Base-by-base conservation (phyloP, 805 yeast species). In the Komagataella populi region DNA sequence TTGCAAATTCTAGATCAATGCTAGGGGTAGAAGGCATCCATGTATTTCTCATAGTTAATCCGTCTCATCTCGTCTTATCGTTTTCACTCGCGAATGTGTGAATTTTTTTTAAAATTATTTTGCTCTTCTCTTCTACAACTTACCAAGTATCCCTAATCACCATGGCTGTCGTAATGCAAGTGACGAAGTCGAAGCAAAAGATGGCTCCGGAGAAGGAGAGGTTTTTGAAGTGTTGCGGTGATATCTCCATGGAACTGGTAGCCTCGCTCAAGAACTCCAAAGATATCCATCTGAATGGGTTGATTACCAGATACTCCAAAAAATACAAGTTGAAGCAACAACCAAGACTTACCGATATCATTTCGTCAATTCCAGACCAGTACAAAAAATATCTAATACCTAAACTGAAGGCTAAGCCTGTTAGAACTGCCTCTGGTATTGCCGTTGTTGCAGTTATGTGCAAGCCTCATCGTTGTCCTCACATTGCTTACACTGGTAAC, bases 391-490 rank as follows among this genome's bases (percentile, higher is more conserved):
- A 89, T 61, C 69, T 93, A 51, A 73, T 93, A 45, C 99, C 98
- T 2, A 90, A 90, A 68, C 73, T 93, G 48, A 87, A 93, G 68
- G 99, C 99, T n/a, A 93, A 93, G 66, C 99, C 99, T 0, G 98
- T 93, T 47, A 78, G 99, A 67, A 93, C 99, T 0, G 99, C 99
- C 0, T 86, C 96, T 8, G 99, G 99, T 60, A 95, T 93, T 53
- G 99, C 99, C 7, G 99, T 93, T 18, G 98, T 93, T 47, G 99
- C 99, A 0, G 98, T 93, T 36, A 93, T 93, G 98, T 90, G 97
- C 71, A 93, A 93, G 67, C 99, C 99, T 2, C 99, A 93, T 67
- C 77, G 99, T 70, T 93, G 99, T 68, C 99, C 99, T 23, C 99
- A 93, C 67, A 93, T 93, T 60, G 98, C 99, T 18, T 93, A 93